A percentile compares a stretch with the other conserved stretches of the same genome.
Conservation (phyloP, 2,329 filamentous ascomycete species). For the Fusarium sp. region DNA sequence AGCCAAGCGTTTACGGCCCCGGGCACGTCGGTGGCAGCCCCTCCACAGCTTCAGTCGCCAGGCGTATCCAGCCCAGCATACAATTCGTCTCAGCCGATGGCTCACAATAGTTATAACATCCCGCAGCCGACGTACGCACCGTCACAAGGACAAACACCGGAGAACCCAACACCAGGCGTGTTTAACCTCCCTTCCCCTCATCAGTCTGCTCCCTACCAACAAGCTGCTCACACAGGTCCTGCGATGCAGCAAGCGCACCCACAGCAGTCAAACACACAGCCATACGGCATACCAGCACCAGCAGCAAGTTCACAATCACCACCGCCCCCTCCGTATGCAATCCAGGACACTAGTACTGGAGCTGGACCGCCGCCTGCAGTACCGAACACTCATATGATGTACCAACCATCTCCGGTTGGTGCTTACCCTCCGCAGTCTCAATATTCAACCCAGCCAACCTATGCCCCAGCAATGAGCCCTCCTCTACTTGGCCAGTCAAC, state of each 20-base stretch:
- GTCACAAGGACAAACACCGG: conserved; percentile 8
- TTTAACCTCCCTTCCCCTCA: conserved; percentile 2
- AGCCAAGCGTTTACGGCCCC: conserved; percentile 11
- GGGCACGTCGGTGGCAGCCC: neutral
- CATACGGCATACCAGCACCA: conserved; percentile 11
- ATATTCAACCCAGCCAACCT: conserved; percentile 43
- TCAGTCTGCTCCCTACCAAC: conserved; percentile 25
- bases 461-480: conserved; percentile 24
- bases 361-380: conserved; percentile 30
- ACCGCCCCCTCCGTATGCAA: conserved; percentile 45
- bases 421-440: conserved; percentile 39
- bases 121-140: conserved; percentile 42
- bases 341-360: conserved; percentile 20
- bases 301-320: conserved; percentile 37
- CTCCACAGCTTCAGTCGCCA: conserved; percentile 7
- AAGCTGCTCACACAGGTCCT: conserved; percentile 2
- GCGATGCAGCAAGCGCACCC: conserved; percentile 21
- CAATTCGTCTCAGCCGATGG: conserved; percentile 16
- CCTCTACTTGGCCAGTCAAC: conserved; percentile 22
- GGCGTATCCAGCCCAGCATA: conserved; percentile 14
- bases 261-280: conserved; percentile 23
- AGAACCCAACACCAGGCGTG: conserved; percentile 7
- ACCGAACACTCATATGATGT: conserved; percentile 26
- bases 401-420: conserved; percentile 26
- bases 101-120: conserved; percentile 32